phyloP scores from a whole-genome alignment of 441 rosid species.

The Brassica hybrid region DNA sequence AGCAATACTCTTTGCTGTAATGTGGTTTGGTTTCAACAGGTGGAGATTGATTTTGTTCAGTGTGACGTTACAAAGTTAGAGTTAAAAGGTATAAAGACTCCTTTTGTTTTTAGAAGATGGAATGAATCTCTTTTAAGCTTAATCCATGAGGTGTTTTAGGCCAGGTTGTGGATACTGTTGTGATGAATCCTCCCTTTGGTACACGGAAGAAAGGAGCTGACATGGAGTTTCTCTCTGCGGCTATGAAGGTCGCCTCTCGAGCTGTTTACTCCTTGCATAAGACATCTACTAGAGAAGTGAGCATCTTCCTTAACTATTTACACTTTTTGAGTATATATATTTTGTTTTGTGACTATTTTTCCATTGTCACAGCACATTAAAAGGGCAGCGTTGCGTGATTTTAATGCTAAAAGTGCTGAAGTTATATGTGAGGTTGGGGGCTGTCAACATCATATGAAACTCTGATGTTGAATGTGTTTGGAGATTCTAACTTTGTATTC shows the following conservation, averaged over 20 bases:
- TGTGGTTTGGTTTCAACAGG: conserved; percentile 51
- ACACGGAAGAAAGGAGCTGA: conserved; percentile 91
- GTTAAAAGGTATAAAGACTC: conserved; percentile 61
- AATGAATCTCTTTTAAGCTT: neutral
- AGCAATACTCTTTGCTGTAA: conserved; percentile 21
- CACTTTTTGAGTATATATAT: neutral
- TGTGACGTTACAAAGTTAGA: conserved; percentile 67
- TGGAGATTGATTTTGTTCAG: conserved; percentile 80
- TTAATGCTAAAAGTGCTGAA: conserved; percentile 81
- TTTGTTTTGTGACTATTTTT: neutral
- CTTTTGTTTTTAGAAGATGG: neutral
- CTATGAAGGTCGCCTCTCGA: conserved; percentile 79
- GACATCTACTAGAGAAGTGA: conserved; percentile 96
- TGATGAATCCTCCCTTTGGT: conserved; percentile 99
- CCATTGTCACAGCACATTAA: conserved; percentile 66
- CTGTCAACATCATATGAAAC: neutral
- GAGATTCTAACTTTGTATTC: neutral
- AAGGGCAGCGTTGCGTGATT: conserved; percentile 72
- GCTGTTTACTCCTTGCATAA: conserved; percentile 98
- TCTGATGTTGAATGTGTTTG: conserved; percentile 1
- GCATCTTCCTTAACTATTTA: conserved; percentile 23
- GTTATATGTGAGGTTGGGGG: conserved; percentile 81
- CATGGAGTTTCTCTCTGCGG: conserved; percentile 77
- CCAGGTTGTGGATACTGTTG: conserved; percentile 71
- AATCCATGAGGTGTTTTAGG: conserved; percentile 45